Percentiles rank a stretch among this genome's conserved stretches.
Evolutionary conservation across 2,329 filamentous ascomycete genomes (phyloP).

Genomic region (Ophiocordyceps sinensis): DNA sequence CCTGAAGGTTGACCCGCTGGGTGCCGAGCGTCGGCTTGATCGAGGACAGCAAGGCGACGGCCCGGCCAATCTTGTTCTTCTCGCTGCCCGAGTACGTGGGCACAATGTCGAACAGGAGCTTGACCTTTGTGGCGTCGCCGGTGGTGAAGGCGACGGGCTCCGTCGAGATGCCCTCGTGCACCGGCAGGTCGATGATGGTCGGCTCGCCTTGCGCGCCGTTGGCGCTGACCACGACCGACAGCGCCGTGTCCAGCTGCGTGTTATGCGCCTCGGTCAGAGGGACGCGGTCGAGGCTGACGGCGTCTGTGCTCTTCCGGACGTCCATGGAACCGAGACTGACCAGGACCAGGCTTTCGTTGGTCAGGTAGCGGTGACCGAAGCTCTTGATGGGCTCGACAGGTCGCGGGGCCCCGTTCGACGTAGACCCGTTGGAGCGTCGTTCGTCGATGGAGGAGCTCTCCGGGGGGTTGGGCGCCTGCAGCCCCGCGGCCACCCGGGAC

Average conservation of each 20-base stretch:
- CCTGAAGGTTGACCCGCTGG: conserved; percentile 82
- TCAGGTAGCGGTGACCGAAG: conserved; percentile 91
- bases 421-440: conserved; percentile 36
- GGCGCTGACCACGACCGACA: conserved; percentile 83
- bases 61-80: conserved; percentile 79
- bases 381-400: conserved; percentile 73
- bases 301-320: conserved; percentile 63
- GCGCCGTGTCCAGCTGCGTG: conserved; percentile 84
- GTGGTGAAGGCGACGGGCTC: conserved; percentile 88
- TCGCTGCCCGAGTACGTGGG: conserved; percentile 87
- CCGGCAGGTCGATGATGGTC: conserved; percentile 78
- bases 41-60: conserved; percentile 73
- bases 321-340: conserved; percentile 95
- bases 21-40: conserved; percentile 72
- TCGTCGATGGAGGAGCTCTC: conserved; percentile 48
- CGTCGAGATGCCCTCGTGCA: conserved; percentile 86
- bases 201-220: conserved; percentile 74
- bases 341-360: conserved; percentile 73
- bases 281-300: conserved; percentile 78
- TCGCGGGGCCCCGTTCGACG: conserved; percentile 25
- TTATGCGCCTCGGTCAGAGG: conserved; percentile 77
- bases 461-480: conserved; percentile 14
- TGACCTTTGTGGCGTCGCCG: conserved; percentile 63
- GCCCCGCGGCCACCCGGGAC: conserved; percentile 7
- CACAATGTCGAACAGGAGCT: conserved; percentile 85